Base-by-base conservation (phyloP, 768 basidiomycete species). In the Podaxis carcinomalis region DNA sequence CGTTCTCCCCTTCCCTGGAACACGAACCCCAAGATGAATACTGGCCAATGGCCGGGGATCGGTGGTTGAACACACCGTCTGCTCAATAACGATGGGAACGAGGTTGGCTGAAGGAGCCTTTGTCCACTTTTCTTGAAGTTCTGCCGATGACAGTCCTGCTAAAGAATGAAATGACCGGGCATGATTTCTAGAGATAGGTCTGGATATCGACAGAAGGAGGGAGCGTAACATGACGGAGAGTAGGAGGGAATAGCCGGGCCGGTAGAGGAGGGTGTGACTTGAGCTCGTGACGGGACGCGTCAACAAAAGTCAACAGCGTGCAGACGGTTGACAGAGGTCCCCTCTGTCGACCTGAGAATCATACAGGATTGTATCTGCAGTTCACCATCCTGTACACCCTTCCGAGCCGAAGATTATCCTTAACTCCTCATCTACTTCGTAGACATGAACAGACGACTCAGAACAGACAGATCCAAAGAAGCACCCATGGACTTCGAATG, bases 61-160 rank as follows among this genome's bases (percentile, higher is more conserved):
- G 49, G 36, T 36, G 44, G 39, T 44, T 59, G 36, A 50, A 56
- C n/a, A 49, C 44, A 93, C 92, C 23, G 93, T 95, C 73, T 95
- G 93, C 68, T 96, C 93, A 64, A 96, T 91, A 58, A 96, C 93
- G 49, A 95, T 95, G 37, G 93, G 93, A 21, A 96, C 92, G 53
- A 96, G 81, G 72, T 81, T 84, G 28, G 83, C 80, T 27, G 82
- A 76, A 4, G 83, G 83, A 16, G 80, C 63, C 13, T 75, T 64
- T 64, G 76, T 55, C 73, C 73, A 75, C 69, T 74, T 66, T 6
- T 70, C 67, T 49, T 69, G 68, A 23, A 74, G 68, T 19, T 74
- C 70, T 35, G 71, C 70, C 19, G 73, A 53, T 21, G 72, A 78
- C 55, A 76, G 75, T 13, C 77, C 74, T 27, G 83, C 75, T 27